A percentile compares a stretch with the other conserved stretches of the same genome.
Conservation (phyloP, 179 eudicot species). For the Patellifolia procumbens region DNA sequence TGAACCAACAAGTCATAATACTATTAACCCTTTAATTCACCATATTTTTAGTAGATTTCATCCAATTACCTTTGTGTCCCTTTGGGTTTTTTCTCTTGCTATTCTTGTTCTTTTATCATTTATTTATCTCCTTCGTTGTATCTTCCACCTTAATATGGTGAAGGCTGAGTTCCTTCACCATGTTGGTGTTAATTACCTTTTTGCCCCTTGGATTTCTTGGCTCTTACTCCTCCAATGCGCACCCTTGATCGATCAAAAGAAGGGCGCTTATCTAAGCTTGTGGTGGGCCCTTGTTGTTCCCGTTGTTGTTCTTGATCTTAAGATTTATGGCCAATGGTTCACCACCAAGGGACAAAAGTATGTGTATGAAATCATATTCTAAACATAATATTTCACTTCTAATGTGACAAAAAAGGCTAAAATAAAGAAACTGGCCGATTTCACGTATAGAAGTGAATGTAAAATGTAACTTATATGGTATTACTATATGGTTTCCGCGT, state of each 20-base stretch:
- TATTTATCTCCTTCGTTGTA: constrained; percentile 32
- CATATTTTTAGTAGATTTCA: constrained; percentile 27
- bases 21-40: constrained; percentile 18
- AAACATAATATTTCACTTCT: too few species aligned
- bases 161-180: constrained; percentile 44
- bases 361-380: too few species aligned
- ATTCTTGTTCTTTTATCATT: constrained; percentile 20
- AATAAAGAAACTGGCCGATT: too few species aligned
- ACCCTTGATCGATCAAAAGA: constrained; percentile 24
- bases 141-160: constrained; percentile 30
- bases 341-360: constrained; percentile 43
- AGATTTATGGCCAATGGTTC: constrained; percentile 56
- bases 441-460: too few species aligned
- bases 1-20: constrained; percentile 17
- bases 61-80: constrained; percentile 31
- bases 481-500: neutral
- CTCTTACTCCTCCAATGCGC: constrained; percentile 48
- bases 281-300: constrained; percentile 48
- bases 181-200: constrained; percentile 56
- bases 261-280: constrained; percentile 9
- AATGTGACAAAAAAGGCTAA: too few species aligned
- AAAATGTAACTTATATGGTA: neutral
- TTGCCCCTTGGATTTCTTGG: constrained; percentile 64
- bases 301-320: constrained; percentile 38
- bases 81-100: constrained; percentile 34